These are phyloP conservation scores for Sphaceloma murrayae DNA, from an alignment of 2,329 filamentous ascomycete species.

Conservation along the genomic window DNA sequence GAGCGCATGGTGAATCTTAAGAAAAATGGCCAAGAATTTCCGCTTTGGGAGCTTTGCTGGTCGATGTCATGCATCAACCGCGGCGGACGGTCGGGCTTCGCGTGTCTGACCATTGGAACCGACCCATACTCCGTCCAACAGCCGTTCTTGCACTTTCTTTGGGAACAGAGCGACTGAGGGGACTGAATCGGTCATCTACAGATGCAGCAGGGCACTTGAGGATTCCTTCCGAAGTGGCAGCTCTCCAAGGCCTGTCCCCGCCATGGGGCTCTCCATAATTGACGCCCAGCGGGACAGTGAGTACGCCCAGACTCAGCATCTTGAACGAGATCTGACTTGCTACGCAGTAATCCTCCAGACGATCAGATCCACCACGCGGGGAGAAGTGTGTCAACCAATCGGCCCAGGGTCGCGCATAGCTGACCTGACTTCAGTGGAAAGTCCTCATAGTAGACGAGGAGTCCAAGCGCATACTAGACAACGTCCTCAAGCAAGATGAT, in stretches of 20 bases:
- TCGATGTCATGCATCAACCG: constrained; percentile 13
- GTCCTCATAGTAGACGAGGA: constrained; percentile 79
- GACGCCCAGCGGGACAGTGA: constrained; percentile 71
- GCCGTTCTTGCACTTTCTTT: too few relatives aligned
- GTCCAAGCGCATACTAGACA: constrained; percentile 78
- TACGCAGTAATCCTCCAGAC: constrained; percentile 58
- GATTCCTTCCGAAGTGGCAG: background rate
- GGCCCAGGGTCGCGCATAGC: constrained; percentile 19
- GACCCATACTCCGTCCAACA: background rate
- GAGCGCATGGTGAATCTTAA: background rate
- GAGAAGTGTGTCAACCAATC: constrained; percentile 46
- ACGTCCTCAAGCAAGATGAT: constrained; percentile 88
- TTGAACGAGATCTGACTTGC: background rate
- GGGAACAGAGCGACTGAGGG: too few relatives aligned
- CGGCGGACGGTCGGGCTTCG: constrained; percentile 5
- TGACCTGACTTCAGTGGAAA: constrained; percentile 64
- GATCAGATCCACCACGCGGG: constrained; percentile 67
- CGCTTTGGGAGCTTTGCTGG: constrained; percentile 7
- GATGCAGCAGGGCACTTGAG: background rate
- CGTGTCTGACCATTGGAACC: background rate
- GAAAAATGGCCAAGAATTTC: constrained; percentile 11
- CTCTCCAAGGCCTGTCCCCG: constrained; percentile 26
- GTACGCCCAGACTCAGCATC: constrained; percentile 27
- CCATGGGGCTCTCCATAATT: constrained; percentile 76
- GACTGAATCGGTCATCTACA: background rate